Conservation (phyloP, 2,329 filamentous ascomycete species). For the Annulohypoxylon truncatum region DNA sequence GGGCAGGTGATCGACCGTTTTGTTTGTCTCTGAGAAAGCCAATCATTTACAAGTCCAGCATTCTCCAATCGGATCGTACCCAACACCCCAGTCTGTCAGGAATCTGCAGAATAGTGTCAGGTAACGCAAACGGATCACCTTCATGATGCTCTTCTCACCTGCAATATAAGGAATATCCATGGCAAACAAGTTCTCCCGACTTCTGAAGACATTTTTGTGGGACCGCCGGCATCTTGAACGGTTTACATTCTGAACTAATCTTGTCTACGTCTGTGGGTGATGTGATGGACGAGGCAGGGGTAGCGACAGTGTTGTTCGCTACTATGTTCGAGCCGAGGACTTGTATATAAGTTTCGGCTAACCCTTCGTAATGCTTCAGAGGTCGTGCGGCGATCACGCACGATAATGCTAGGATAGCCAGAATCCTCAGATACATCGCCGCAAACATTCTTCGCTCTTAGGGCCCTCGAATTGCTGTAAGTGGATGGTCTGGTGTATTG, state of each 20-base stretch:
- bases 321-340: conserved; percentile 24
- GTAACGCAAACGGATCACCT: background rate
- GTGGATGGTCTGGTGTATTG: background rate
- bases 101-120: conserved; percentile 14
- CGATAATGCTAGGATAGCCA: conserved; percentile 4
- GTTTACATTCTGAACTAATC: conserved; percentile 19
- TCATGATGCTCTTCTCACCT: background rate
- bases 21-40: background rate
- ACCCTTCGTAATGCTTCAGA: conserved; percentile 18
- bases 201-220: conserved; percentile 29
- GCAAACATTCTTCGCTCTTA: background rate
- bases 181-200: conserved; percentile 27
- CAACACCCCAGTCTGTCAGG: conserved; percentile 32
- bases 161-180: conserved; percentile 28
- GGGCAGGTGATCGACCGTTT: background rate
- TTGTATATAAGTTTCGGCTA: conserved; percentile 26
- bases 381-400: background rate
- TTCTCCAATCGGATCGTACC: conserved; percentile 30
- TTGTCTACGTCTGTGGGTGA: background rate
- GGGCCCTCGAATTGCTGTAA: background rate
- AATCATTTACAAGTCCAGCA: conserved; percentile 35
- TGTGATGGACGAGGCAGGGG: background rate
- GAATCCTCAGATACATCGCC: background rate
- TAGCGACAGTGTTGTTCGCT: conserved; percentile 23
- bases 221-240: conserved; percentile 28